phyloP scores from a whole-genome alignment of 176 grass and related monocot species.

The Miscanthus lutarioriparius region DNA sequence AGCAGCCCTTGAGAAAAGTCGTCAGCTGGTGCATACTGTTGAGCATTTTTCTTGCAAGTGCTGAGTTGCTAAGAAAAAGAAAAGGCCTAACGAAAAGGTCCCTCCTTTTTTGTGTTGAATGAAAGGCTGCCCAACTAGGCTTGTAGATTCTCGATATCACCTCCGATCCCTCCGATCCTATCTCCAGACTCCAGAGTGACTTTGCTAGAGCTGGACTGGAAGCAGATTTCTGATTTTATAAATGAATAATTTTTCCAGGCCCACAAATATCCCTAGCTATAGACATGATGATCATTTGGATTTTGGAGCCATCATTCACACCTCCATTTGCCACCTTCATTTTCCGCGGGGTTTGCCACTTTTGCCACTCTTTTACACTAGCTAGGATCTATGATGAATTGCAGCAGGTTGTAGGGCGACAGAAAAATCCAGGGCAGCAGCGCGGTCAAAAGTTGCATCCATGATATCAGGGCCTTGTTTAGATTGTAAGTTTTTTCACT shows the following conservation, averaged over 20 bases:
- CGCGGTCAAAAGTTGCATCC: constrained; percentile 23
- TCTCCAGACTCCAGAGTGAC: neutral
- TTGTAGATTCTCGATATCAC: constrained; percentile 35
- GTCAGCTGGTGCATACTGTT: neutral
- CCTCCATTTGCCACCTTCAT: neutral
- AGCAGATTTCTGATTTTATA: neutral
- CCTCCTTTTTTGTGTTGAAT: neutral
- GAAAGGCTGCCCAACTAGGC: constrained; percentile 34
- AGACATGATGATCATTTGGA: constrained; percentile 26
- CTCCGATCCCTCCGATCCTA: neutral
- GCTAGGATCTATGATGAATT: neutral
- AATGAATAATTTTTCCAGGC: neutral
- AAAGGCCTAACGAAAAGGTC: neutral
- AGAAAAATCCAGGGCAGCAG: neutral
- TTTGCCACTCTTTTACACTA: constrained; percentile 3
- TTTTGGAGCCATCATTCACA: constrained; percentile 1
- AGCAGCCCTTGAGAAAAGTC: neutral
- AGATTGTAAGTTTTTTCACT: no score
- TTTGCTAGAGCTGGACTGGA: neutral
- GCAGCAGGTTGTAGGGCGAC: neutral
- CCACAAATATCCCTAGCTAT: neutral
- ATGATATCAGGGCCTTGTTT: neutral
- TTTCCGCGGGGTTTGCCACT: neutral
- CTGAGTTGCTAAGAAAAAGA: constrained; percentile 4
- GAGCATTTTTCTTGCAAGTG: neutral